phyloP scores from a whole-genome alignment of 1,139 yeast genomes.

The Yamadazyma songkhlaensis region DNA sequence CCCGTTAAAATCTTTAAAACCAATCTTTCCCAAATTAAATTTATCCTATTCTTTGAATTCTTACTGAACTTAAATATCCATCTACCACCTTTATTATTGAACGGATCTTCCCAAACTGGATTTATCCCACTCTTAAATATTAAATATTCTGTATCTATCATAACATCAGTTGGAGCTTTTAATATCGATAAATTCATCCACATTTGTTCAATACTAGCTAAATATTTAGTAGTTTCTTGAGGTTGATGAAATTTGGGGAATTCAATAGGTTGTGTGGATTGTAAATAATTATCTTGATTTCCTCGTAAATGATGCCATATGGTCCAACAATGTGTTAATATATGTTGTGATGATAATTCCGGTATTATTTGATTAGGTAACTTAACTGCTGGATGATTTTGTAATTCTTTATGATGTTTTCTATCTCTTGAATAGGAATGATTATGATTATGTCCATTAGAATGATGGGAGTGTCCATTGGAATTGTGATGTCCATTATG shows the following conservation, averaged over 20 bases:
- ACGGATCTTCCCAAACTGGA: conserved; percentile 74
- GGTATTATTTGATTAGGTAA: conserved; percentile 31
- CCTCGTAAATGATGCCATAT: conserved; percentile 46
- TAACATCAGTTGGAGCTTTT: conserved; percentile 46
- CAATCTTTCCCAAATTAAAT: conserved; percentile 53
- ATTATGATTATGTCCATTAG: conserved; percentile 7
- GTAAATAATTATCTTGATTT: conserved; percentile 33
- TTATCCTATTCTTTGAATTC: conserved; percentile 26
- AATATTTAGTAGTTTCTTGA: conserved; percentile 25
- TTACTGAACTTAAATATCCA: conserved; percentile 58
- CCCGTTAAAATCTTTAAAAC: conserved; percentile 45
- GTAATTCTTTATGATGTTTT: conserved; percentile 10
- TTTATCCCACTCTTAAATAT: conserved; percentile 62
- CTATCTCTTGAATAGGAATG: conserved; percentile 4
- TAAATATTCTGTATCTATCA: conserved; percentile 57
- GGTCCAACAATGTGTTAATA: conserved; percentile 50
- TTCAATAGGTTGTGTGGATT: conserved; percentile 39
- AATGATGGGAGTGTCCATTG: conserved; percentile 8
- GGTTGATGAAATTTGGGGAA: conserved; percentile 20
- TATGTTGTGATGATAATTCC: conserved; percentile 33
- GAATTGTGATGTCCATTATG: conserved; percentile 3
- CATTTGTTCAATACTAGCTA: conserved; percentile 59
- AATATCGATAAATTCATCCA: conserved; percentile 54
- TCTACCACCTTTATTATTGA: conserved; percentile 61
- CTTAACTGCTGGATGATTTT: conserved; percentile 18